Percentiles rank a stretch among this genome's conserved stretches.
phyloP scores from a whole-genome alignment of 2,329 filamentous ascomycete species.

The Alternaria longipes region DNA sequence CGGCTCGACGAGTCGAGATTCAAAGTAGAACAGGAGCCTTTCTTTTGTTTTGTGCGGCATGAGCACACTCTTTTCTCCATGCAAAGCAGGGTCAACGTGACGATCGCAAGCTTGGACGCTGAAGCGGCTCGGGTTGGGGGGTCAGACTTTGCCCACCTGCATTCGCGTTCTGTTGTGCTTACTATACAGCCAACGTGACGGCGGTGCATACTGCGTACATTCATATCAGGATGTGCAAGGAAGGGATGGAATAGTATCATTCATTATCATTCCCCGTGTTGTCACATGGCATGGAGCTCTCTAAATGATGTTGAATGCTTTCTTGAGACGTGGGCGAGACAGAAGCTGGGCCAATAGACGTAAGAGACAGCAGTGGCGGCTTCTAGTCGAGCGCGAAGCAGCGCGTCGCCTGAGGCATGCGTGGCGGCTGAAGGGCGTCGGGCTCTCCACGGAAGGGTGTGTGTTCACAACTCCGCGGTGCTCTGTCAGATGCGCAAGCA shows the following conservation, averaged over 20 bases:
- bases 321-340: constrained; percentile 48
- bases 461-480: neutral
- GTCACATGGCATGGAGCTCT: constrained; percentile 35
- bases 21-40: neutral
- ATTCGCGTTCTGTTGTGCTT: constrained; percentile 10
- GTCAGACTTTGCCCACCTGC: constrained; percentile 3
- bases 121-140: neutral
- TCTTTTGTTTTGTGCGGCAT: constrained; percentile 2
- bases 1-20: constrained; percentile 6
- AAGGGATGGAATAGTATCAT: neutral
- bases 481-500: neutral
- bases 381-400: constrained; percentile 26
- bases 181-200: constrained; percentile 1
- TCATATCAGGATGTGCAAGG: neutral
- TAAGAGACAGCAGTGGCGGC: constrained; percentile 13
- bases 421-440: constrained; percentile 19
- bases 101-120: constrained; percentile 7
- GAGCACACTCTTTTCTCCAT: neutral
- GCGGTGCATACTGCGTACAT: constrained; percentile 11
- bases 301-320: constrained; percentile 28
- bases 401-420: constrained; percentile 12
- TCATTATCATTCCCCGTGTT: neutral
- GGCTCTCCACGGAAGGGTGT: constrained; percentile 12
- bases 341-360: constrained; percentile 36
- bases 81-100: constrained; percentile 3